phyloP scores from a whole-genome alignment of 2,329 filamentous ascomycete genomes.

The Phoma herbarum region DNA sequence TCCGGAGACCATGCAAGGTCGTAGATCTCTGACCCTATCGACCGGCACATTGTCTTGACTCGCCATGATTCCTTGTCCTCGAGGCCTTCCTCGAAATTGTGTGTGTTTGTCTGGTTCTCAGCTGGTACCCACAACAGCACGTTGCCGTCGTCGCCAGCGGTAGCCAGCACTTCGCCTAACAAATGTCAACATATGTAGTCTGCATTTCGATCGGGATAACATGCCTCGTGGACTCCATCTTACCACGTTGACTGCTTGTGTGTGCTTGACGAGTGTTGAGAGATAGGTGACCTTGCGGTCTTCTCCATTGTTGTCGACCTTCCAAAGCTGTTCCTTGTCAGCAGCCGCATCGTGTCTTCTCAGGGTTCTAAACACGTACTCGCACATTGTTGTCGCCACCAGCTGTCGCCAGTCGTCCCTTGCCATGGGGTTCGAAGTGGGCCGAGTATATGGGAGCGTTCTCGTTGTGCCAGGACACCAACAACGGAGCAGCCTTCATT shows the following conservation, averaged over 20 bases:
- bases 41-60: constrained; percentile 97
- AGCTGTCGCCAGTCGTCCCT: constrained; percentile 89
- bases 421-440: constrained; percentile 93
- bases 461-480: constrained; percentile 99
- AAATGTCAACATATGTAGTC: constrained; percentile 27
- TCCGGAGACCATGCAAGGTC: constrained; percentile 99
- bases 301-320: constrained; percentile 82
- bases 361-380: constrained; percentile 61
- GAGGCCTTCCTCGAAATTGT: constrained; percentile 82
- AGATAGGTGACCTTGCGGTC: constrained; percentile 91
- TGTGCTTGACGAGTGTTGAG: constrained; percentile 90
- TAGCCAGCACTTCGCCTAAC: constrained; percentile 88
- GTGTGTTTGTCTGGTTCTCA: constrained; percentile 71
- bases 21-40: constrained; percentile 94
- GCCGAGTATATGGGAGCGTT: constrained; percentile 97
- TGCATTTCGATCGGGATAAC: constrained; percentile 19
- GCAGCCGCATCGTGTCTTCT: constrained; percentile 28
- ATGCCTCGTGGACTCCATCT: constrained; percentile 92
- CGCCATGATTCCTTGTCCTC: constrained; percentile 98
- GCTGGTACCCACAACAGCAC: constrained; percentile 95
- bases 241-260: constrained; percentile 97
- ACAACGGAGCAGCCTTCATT: constrained; percentile 96
- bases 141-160: constrained; percentile 96
- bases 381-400: constrained; percentile 97
- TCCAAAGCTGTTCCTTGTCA: constrained; percentile 77